A percentile compares a stretch with the other conserved stretches of the same genome.
phyloP scores from a whole-genome alignment of 2,329 filamentous ascomycete species.

The Cytospora chrysosperma region DNA sequence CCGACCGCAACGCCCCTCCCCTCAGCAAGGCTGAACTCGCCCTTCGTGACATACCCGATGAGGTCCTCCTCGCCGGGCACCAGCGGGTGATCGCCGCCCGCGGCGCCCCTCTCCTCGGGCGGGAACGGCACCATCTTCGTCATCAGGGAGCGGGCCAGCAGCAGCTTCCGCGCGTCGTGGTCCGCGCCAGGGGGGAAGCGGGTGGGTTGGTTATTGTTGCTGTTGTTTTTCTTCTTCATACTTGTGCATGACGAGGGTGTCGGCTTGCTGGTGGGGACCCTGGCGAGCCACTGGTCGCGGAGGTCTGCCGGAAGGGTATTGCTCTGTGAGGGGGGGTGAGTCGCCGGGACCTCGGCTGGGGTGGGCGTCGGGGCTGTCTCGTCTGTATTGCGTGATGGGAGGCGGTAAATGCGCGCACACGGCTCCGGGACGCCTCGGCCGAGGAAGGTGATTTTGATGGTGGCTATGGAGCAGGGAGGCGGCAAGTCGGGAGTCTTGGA shows the following conservation, averaged over 20 bases:
- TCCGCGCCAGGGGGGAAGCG: constrained; percentile 28
- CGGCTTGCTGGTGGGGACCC: constrained; percentile 27
- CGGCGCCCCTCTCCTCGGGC: constrained; percentile 36
- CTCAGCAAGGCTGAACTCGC: constrained; percentile 75
- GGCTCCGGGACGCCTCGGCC: constrained; percentile 67
- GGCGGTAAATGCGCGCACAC: constrained; percentile 81
- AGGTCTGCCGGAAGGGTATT: constrained; percentile 47
- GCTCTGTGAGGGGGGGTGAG: constrained; percentile 34
- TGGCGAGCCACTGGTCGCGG: constrained; percentile 67
- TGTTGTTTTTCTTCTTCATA: constrained; percentile 26
- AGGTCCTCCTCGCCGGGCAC: constrained; percentile 75
- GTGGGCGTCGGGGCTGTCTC: constrained; percentile 30
- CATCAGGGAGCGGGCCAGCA: constrained; percentile 49
- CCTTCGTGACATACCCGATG: constrained; percentile 87
- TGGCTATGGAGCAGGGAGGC: constrained; percentile 47
- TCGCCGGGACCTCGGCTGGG: constrained; percentile 47
- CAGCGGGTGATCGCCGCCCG: constrained; percentile 55
- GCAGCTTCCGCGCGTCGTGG: constrained; percentile 41
- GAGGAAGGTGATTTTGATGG: constrained; percentile 65
- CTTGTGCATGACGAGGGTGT: constrained; percentile 28
- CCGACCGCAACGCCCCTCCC: constrained; percentile 77
- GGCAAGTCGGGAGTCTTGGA: constrained; percentile 30
- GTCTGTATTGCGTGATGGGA: constrained; percentile 51
- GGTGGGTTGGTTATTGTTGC: constrained; percentile 30
- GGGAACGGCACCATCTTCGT: constrained; percentile 38